These are phyloP conservation scores for Ochromonas danica DNA, from an alignment of 108 stramenopile species.

Conservation along the genomic window DNA sequence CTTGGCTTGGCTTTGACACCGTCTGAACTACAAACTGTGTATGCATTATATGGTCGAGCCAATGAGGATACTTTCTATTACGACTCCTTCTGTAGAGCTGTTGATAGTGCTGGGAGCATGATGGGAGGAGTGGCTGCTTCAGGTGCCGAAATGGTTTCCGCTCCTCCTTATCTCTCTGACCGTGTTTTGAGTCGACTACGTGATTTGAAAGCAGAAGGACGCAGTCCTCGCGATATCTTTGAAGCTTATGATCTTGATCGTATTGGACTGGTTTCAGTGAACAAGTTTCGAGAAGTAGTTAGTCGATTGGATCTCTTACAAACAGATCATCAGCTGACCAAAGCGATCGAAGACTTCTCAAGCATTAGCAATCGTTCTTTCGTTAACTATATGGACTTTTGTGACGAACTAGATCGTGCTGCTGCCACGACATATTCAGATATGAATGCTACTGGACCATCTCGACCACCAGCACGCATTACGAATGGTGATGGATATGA, in stretches of 20 bases:
- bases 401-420: neutral
- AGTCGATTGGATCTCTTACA: neutral
- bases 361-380: neutral
- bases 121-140: neutral
- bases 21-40: slow-evolving; percentile 6
- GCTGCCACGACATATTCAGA: too few species aligned
- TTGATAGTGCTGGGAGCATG: neutral
- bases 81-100: neutral
- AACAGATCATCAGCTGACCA: slow-evolving; percentile 9
- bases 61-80: slow-evolving; percentile 20
- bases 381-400: neutral
- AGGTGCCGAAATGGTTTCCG: neutral
- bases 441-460: neutral
- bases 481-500: neutral
- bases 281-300: slow-evolving; percentile 21
- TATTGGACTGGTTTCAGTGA: neutral
- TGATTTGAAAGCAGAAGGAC: slow-evolving; percentile 1
- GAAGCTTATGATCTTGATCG: slow-evolving; percentile 25
- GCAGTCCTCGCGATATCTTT: neutral
- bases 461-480: neutral
- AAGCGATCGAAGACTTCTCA: slow-evolving; percentile 1
- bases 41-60: neutral
- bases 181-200: neutral
- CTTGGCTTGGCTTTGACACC: neutral
- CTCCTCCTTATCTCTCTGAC: neutral